Evolutionary conservation across 306 rosid genomes (phyloP), one percentile per base, ranked within the genome.

Genomic region (Lathyrus sativus): DNA sequence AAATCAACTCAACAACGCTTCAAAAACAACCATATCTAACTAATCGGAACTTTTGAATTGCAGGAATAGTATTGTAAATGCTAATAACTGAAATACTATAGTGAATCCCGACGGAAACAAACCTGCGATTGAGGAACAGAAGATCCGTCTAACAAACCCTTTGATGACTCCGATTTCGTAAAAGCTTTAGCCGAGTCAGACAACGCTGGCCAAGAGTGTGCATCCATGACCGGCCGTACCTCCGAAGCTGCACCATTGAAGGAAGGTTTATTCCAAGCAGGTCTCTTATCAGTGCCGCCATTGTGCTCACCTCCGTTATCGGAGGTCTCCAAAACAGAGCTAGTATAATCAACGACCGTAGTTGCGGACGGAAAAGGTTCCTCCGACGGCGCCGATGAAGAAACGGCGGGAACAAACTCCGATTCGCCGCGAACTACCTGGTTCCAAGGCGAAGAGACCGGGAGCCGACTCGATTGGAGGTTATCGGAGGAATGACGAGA

Each of bases 201-300:
- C 55, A 88, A 49, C 28, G 91, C 83, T 0, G 95, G 96, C 96
- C 93, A 92, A 11, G 93, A 85, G 7, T 60, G 85, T 7, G 83
- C 84, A 33, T 87, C 96, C 82, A 90, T 86, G 58, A 88, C 95
- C 7, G 86, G 84, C 43, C 75, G 87, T 76, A 68, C 77, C 74
- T 85, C 93, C 4, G 68, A 71, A 29, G 14, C 68, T 1, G 76
- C 80, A 13, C 85, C 95, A 69, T 86, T 83, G 19, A 87, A 73
- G 0, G 89, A 81, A 1, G 91, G 85, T 83, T 75, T 89, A 48
- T 80, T 92, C 96, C 96, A 92, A 17, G 67, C 98, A 3, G 80
- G 89, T 83, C 79, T 86, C 86, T 81, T 86, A 37, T 71, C 85
- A 2, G 67, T 80, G 73, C 78, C 76, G 59, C 79, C 85, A 55